A percentile compares a stretch with the other conserved stretches of the same genome.
Conservation (phyloP, 257 asterid genomes). For the Parsonsia alboflavescens region DNA sequence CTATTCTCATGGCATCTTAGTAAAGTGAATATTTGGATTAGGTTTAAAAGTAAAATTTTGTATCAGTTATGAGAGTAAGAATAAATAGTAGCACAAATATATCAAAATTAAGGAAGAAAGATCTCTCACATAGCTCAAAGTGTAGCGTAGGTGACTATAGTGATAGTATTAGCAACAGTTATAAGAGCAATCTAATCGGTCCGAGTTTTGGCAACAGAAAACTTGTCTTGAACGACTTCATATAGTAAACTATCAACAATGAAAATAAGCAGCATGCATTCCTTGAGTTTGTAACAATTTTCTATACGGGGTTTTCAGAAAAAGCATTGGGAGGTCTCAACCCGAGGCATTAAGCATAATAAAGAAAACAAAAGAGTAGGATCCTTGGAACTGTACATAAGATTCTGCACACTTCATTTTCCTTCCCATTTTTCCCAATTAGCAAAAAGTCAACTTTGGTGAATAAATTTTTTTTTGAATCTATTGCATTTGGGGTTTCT, state of each 20-base stretch:
- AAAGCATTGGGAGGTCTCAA: not conserved
- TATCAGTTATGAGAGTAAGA: too few species aligned
- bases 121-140: slow-evolving; percentile 69
- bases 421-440: not conserved
- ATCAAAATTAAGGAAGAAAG: slow-evolving; percentile 44
- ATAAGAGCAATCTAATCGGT: slow-evolving; percentile 71
- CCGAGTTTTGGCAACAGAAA: slow-evolving; percentile 56
- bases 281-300: slow-evolving; percentile 19
- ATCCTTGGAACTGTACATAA: not conserved
- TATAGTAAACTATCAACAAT: slow-evolving; percentile 64
- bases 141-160: slow-evolving; percentile 77
- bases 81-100: not conserved
- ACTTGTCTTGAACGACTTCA: slow-evolving; percentile 74
- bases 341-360: not conserved
- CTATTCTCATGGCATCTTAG: not conserved
- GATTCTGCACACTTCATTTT: not conserved
- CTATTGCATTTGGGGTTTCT: not conserved
- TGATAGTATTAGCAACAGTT: slow-evolving; percentile 75
- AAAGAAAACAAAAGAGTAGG: not conserved
- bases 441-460: too few species aligned
- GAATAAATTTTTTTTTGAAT: too few species aligned
- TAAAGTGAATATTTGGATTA: too few species aligned
- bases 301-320: not conserved
- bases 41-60: too few species aligned
- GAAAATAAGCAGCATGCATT: slow-evolving; percentile 54